phyloP scores from a whole-genome alignment of 2,329 filamentous ascomycete genomes.

The Sporothrix phasma region DNA sequence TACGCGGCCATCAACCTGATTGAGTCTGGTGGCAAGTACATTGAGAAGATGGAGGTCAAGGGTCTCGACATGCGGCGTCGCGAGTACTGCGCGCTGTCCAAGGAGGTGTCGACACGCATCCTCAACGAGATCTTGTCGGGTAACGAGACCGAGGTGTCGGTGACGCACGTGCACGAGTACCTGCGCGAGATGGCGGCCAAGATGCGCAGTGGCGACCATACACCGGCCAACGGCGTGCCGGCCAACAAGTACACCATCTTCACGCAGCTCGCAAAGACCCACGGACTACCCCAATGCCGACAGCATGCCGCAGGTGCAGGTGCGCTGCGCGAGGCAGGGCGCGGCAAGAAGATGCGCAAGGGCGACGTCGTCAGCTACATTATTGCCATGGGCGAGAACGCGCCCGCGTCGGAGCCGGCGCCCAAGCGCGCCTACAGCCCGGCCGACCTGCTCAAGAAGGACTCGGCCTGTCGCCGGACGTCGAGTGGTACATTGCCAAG shows the following conservation, averaged over 20 bases:
- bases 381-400: slow-evolving; percentile 55
- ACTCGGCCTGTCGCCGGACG: slow-evolving; percentile 68
- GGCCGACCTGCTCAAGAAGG: slow-evolving; percentile 71
- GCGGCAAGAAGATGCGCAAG: slow-evolving; percentile 78
- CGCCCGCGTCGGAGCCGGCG: slow-evolving; percentile 48
- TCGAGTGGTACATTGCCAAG: slow-evolving; percentile 98
- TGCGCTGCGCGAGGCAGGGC: slow-evolving; percentile 76
- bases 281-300: slow-evolving; percentile 90
- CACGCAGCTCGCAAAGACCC: slow-evolving; percentile 86
- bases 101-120: slow-evolving; percentile 83
- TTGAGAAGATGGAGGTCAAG: slow-evolving; percentile 95
- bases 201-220: slow-evolving; percentile 69
- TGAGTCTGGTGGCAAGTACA: slow-evolving; percentile 76
- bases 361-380: slow-evolving; percentile 97
- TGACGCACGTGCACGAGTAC: slow-evolving; percentile 88
- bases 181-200: slow-evolving; percentile 72
- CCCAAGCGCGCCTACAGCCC: slow-evolving; percentile 85
- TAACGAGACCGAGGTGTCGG: slow-evolving; percentile 77
- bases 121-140: slow-evolving; percentile 93
- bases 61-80: slow-evolving; percentile 95
- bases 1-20: slow-evolving; percentile 94
- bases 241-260: slow-evolving; percentile 91
- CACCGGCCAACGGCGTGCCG: slow-evolving; percentile 31
- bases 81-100: slow-evolving; percentile 92
- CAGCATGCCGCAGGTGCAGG: slow-evolving; percentile 94